phyloP scores from a whole-genome alignment of 179 eudicot species.

The Silene noctiflora region DNA sequence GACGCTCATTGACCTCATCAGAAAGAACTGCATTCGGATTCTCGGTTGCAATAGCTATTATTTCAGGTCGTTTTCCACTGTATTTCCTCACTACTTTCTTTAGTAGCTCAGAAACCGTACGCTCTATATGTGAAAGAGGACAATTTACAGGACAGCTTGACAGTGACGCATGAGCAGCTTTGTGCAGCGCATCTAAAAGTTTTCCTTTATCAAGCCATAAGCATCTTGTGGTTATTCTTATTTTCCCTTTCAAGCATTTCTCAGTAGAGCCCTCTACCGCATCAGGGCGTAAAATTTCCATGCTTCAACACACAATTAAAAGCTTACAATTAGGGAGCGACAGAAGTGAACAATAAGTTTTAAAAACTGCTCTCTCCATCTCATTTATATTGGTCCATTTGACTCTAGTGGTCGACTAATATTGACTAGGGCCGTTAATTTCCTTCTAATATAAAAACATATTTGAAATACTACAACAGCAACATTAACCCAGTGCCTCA shows the following conservation, averaged over 20 bases:
- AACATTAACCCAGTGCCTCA: no score
- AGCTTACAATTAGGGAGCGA: slow-evolving; percentile 19
- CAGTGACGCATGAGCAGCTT: slow-evolving; percentile 86
- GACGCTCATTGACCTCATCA: slow-evolving; percentile 65
- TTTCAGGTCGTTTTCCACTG: slow-evolving; percentile 91
- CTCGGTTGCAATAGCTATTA: slow-evolving; percentile 80
- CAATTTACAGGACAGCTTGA: slow-evolving; percentile 83
- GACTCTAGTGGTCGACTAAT: no score
- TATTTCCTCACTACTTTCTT: slow-evolving; percentile 93
- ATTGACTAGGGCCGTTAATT: no score
- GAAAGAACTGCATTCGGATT: slow-evolving; percentile 73
- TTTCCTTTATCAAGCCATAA: slow-evolving; percentile 98
- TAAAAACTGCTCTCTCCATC: slow-evolving; percentile 5
- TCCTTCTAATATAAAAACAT: no score
- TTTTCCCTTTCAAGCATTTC: slow-evolving; percentile 66
- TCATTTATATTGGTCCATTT: no score
- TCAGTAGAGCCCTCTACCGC: slow-evolving; percentile 39
- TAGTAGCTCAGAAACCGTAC: slow-evolving; percentile 79
- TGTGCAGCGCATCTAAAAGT: slow-evolving; percentile 90
- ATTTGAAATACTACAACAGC: no score
- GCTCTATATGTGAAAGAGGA: slow-evolving; percentile 88
- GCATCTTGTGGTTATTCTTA: slow-evolving; percentile 94
- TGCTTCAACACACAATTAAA: slow-evolving; percentile 49
- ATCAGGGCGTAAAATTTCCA: slow-evolving; percentile 86
- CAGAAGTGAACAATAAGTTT: neutral